These are phyloP conservation scores for Chrysoporthe deuterocubensis DNA, from an alignment of 2,329 filamentous ascomycete species.

Conservation along the genomic window DNA sequence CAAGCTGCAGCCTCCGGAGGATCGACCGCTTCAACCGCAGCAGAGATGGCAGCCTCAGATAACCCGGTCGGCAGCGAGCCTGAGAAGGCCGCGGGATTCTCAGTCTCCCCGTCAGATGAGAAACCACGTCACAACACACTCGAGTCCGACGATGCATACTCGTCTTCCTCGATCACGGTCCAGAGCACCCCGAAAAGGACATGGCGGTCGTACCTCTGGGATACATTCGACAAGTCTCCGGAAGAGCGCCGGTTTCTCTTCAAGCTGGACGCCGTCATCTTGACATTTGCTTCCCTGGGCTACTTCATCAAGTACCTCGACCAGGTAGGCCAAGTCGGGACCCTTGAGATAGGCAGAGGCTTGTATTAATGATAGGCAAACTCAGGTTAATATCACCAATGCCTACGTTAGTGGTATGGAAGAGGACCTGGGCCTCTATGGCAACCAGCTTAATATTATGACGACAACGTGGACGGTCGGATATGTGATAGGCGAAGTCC, in stretches of 20 bases:
- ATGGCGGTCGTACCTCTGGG: conserved; percentile 55
- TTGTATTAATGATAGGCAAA: neutral
- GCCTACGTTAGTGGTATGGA: conserved; percentile 54
- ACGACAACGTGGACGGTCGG: conserved; percentile 43
- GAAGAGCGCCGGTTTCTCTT: conserved; percentile 39
- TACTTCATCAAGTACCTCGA: conserved; percentile 52
- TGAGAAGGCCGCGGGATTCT: neutral
- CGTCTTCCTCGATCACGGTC: conserved; percentile 15
- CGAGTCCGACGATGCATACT: conserved; percentile 5
- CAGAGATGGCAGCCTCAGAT: conserved; percentile 1
- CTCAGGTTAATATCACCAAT: conserved; percentile 42
- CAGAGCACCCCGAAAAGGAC: conserved; percentile 41
- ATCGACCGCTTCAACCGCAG: neutral
- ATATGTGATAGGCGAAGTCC: conserved; percentile 45
- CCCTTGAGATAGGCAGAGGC: neutral
- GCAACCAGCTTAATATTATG: conserved; percentile 46
- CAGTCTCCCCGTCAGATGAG: conserved; percentile 2
- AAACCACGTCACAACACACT: neutral
- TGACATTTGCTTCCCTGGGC: conserved; percentile 45
- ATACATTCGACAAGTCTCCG: conserved; percentile 46
- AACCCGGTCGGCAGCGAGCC: conserved; percentile 1
- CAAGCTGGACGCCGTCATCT: conserved; percentile 40
- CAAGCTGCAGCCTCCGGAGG: neutral
- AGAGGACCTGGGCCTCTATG: conserved; percentile 44
- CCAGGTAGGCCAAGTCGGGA: conserved; percentile 30